These are phyloP conservation scores for Fomitopsis pulvina DNA, from an alignment of 768 basidiomycete genomes.

Conservation along the genomic window DNA sequence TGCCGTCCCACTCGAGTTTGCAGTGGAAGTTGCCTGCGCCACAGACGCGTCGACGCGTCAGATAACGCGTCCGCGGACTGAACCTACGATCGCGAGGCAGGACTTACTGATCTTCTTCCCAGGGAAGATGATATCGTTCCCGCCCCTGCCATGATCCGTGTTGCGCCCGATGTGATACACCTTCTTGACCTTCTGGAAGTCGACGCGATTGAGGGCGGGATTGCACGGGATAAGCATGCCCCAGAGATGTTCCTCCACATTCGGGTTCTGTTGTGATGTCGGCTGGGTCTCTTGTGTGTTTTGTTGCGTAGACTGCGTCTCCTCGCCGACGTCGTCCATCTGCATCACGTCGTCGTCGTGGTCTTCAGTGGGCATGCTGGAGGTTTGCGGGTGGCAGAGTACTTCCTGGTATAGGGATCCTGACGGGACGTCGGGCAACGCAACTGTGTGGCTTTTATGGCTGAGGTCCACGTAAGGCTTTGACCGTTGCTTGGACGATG, in stretches of 20 bases:
- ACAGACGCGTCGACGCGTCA: constrained; percentile 21
- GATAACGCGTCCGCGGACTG: neutral
- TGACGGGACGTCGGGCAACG: no score
- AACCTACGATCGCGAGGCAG: constrained; percentile 9
- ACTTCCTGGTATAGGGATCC: no score
- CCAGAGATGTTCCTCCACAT: constrained; percentile 43
- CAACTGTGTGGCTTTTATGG: no score
- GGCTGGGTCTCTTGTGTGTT: constrained; percentile 35
- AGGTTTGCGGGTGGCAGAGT: neutral
- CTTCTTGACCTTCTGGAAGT: constrained; percentile 50
- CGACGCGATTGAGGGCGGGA: constrained; percentile 43
- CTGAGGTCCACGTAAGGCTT: no score
- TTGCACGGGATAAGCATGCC: constrained; percentile 67
- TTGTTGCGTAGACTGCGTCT: constrained; percentile 33
- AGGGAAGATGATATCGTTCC: constrained; percentile 50
- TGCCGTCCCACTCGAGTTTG: constrained; percentile 52
- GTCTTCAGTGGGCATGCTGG: neutral
- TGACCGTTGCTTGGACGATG: no score
- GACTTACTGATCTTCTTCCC: constrained; percentile 73
- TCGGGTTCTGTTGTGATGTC: constrained; percentile 28
- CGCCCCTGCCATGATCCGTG: constrained; percentile 15
- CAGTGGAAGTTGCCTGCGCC: constrained; percentile 48
- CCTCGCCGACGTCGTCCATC: constrained; percentile 17
- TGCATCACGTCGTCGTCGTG: constrained; percentile 11
- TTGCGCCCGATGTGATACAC: constrained; percentile 52